Evolutionary conservation across 805 yeast species (phyloP).

Genomic region (Teunomyces kruisii): DNA sequence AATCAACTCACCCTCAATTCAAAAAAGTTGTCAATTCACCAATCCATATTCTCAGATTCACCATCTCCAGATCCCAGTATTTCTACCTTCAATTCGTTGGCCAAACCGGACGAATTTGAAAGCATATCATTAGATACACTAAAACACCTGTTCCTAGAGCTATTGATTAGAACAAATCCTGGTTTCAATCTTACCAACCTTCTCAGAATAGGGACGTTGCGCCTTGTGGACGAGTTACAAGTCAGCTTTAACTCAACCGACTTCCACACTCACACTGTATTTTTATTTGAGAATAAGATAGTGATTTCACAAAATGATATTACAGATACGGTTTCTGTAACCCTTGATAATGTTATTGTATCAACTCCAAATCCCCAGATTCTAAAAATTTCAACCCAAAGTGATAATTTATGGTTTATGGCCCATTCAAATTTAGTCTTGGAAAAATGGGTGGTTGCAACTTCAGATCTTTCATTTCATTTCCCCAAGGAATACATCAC

Average conservation of each 20-base stretch:
- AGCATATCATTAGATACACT: constrained; percentile 24
- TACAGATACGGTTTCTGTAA: constrained; percentile 7
- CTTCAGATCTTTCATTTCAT: constrained; percentile 29
- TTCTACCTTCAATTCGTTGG: constrained; percentile 5
- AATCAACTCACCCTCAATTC: not conserved
- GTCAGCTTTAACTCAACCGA: constrained; percentile 18
- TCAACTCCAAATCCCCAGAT: constrained; percentile 24
- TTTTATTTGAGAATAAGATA: constrained; percentile 34
- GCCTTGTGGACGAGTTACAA: constrained; percentile 34
- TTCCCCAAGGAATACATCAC: constrained; percentile 39
- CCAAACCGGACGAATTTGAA: constrained; percentile 2
- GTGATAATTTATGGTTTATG: constrained; percentile 20
- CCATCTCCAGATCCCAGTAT: constrained; percentile 9
- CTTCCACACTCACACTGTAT: constrained; percentile 18
- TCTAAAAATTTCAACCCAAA: constrained; percentile 16
- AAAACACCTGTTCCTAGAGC: constrained; percentile 27
- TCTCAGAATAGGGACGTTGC: constrained; percentile 32
- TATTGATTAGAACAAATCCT: constrained; percentile 24
- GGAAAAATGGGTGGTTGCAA: constrained; percentile 46
- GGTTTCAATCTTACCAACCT: constrained; percentile 24
- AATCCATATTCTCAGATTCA: constrained; percentile 1
- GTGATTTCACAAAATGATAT: constrained; percentile 21
- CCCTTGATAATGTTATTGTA: constrained; percentile 10
- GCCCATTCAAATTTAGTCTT: constrained; percentile 31
- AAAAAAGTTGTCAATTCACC: not conserved